phyloP scores from a whole-genome alignment of 352 stramenopile genomes.

The Blastocystis sp. region DNA sequence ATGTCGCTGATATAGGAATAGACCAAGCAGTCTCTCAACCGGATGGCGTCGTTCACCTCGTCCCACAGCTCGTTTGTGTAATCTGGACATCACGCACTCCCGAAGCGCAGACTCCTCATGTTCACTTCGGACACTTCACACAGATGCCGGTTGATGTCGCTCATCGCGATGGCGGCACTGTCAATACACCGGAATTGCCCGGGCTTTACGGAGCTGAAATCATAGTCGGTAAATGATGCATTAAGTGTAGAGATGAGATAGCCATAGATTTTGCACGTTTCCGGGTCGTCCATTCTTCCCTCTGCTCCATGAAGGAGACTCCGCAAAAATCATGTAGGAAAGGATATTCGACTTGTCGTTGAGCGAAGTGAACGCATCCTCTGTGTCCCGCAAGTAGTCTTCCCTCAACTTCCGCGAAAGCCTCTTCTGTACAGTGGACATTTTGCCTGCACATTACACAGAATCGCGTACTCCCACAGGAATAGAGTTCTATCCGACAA shows the following conservation, averaged over 20 bases:
- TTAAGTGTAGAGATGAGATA: slow-evolving; percentile 87
- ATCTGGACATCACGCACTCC: background rate
- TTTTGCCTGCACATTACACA: slow-evolving; percentile 10
- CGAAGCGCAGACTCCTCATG: background rate
- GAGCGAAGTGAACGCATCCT: slow-evolving; percentile 21
- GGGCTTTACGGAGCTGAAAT: slow-evolving; percentile 76
- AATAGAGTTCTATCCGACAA: slow-evolving; percentile 63
- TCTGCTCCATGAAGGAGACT: slow-evolving; percentile 29
- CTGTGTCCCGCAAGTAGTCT: slow-evolving; percentile 54
- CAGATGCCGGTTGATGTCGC: slow-evolving; percentile 48
- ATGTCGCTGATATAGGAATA: slow-evolving; percentile 87
- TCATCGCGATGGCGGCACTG: background rate
- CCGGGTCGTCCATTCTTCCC: slow-evolving; percentile 77
- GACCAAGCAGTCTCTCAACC: slow-evolving; percentile 82
- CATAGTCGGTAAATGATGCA: slow-evolving; percentile 84
- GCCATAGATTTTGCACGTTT: slow-evolving; percentile 82
- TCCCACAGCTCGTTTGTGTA: slow-evolving; percentile 62
- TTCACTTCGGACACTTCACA: slow-evolving; percentile 62
- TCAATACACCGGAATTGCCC: slow-evolving; percentile 56
- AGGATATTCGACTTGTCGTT: slow-evolving; percentile 53
- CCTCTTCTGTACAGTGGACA: slow-evolving; percentile 47
- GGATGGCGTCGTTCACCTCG: slow-evolving; percentile 79
- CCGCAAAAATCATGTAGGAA: background rate
- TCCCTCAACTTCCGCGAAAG: slow-evolving; percentile 47
- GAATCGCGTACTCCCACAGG: background rate